These are phyloP conservation scores for Puya raimondii DNA, from an alignment of 176 grass and related monocot genomes.

Conservation along the genomic window DNA sequence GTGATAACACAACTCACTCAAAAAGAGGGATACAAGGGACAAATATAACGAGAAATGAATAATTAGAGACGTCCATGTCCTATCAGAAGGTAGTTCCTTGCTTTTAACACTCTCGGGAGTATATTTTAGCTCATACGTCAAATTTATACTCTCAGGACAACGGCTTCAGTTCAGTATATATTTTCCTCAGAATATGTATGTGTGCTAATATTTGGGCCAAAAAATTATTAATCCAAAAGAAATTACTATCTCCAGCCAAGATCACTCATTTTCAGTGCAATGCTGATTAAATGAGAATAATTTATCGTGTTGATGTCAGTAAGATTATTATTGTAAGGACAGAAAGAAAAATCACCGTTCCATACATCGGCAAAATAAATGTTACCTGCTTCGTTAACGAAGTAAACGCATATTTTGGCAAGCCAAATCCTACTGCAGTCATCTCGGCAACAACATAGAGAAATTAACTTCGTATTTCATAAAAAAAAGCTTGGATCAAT, in stretches of 20 bases:
- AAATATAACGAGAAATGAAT: too few species aligned
- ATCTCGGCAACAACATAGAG: conserved; percentile 80
- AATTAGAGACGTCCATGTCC: too few species aligned
- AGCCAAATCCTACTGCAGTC: conserved; percentile 79
- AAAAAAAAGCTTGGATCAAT: not conserved
- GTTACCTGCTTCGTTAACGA: conserved; percentile 94
- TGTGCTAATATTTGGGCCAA: too few species aligned
- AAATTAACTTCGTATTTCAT: not conserved
- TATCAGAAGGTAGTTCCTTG: too few species aligned
- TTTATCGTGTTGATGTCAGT: not conserved
- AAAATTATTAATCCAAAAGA: too few species aligned
- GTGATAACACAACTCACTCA: too few species aligned
- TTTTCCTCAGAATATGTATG: too few species aligned
- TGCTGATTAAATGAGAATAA: not conserved
- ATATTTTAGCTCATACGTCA: too few species aligned
- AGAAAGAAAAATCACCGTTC: not conserved
- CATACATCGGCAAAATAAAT: not conserved
- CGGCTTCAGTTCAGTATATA: too few species aligned
- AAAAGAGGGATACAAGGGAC: too few species aligned
- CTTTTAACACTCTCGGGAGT: too few species aligned
- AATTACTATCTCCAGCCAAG: not conserved
- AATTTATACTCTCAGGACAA: too few species aligned
- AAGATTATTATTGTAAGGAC: not conserved
- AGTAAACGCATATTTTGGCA: conserved; percentile 77
- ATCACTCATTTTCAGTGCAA: not conserved